Evolutionary conservation across 441 rosid species (phyloP).

Genomic region (Cnidoscolus chayamansa): DNA sequence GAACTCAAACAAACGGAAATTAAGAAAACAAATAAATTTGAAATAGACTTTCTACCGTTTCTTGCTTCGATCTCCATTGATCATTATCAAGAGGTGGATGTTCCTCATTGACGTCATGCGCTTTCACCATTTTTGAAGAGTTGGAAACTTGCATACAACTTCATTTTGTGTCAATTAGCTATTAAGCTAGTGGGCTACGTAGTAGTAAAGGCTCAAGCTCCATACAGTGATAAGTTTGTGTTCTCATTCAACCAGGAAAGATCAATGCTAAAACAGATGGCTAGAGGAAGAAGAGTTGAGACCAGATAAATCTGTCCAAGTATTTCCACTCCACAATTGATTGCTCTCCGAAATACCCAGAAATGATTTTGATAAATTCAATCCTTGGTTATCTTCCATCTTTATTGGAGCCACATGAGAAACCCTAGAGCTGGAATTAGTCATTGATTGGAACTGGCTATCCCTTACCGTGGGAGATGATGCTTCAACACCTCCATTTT

Average conservation of each 20-base stretch:
- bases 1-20: slow-evolving; percentile 10
- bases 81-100: too few relatives aligned
- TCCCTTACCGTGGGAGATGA: slow-evolving; percentile 25
- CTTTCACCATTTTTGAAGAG: neutral
- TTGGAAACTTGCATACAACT: neutral
- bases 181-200: neutral
- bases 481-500: slow-evolving; percentile 38
- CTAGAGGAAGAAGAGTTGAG: slow-evolving; percentile 64
- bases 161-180: neutral
- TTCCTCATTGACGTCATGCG: neutral
- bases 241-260: neutral
- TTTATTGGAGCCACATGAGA: slow-evolving; percentile 60
- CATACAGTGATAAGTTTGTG: neutral
- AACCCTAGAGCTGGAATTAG: slow-evolving; percentile 39
- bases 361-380: slow-evolving; percentile 44
- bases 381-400: slow-evolving; percentile 51
- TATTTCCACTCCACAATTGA: slow-evolving; percentile 57
- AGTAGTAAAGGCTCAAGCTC: neutral
- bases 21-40: too few relatives aligned
- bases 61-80: neutral
- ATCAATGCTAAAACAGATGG: slow-evolving; percentile 35
- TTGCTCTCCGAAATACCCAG: slow-evolving; percentile 36
- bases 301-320: slow-evolving; percentile 82
- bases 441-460: slow-evolving; percentile 29
- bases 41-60: neutral